These are phyloP conservation scores for Beauveria sp. DNA, from an alignment of 2,329 filamentous ascomycete species.

Conservation along the genomic window DNA sequence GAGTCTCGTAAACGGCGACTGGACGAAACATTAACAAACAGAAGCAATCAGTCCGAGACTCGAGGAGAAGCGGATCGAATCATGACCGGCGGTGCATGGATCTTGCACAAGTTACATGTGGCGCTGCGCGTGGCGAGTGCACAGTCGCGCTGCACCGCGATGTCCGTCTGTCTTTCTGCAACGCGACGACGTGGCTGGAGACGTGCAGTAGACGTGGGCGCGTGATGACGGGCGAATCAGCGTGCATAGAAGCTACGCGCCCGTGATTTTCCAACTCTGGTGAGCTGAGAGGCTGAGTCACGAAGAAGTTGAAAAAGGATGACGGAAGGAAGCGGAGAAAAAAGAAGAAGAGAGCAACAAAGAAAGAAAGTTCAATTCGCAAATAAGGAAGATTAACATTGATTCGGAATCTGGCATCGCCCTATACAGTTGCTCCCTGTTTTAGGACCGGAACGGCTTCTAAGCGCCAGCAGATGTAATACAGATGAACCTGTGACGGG, in stretches of 20 bases:
- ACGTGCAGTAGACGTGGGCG: constrained; percentile 1
- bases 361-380: not conserved
- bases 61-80: not conserved
- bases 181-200: constrained; percentile 4
- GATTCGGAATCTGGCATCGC: not conserved
- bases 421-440: not conserved
- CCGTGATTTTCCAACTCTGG: not conserved
- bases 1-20: not conserved
- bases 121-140: constrained; percentile 1
- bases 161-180: not conserved
- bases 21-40: not conserved
- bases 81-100: not conserved
- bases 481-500: not conserved
- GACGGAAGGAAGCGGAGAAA: not conserved
- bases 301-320: not conserved
- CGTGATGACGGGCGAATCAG: constrained; percentile 11
- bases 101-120: not conserved
- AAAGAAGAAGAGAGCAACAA: not conserved
- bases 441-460: not conserved
- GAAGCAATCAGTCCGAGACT: not conserved
- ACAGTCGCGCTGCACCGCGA: not conserved
- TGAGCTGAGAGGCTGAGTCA: not conserved
- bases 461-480: constrained; percentile 1
- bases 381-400: not conserved
- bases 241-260: constrained; percentile 5